These are phyloP conservation scores for Domatiomyces catenatus DNA, from an alignment of 2,329 filamentous ascomycete genomes.

Conservation along the genomic window DNA sequence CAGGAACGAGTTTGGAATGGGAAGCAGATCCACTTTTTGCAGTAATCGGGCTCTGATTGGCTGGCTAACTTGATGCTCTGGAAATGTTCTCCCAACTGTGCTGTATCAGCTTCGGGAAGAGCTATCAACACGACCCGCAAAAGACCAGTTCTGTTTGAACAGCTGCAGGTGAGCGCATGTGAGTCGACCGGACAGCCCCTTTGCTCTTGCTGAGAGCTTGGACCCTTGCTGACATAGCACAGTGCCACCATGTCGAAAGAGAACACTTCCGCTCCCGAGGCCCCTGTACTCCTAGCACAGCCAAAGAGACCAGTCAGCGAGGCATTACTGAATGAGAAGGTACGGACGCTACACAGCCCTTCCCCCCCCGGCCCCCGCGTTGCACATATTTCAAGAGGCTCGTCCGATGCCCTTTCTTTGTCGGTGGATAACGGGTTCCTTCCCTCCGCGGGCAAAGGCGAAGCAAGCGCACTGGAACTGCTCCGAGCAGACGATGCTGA, in stretches of 20 bases:
- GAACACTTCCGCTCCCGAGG: conserved; percentile 31
- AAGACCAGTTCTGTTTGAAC: background rate
- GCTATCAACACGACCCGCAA: background rate
- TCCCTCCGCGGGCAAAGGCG: background rate
- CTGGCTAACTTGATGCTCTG: background rate
- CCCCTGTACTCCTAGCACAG: conserved; percentile 53
- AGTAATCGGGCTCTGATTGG: background rate
- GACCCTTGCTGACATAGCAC: background rate
- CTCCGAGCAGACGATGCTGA: conserved; percentile 6
- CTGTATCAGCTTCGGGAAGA: background rate
- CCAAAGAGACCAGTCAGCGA: conserved; percentile 76
- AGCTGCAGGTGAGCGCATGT: background rate
- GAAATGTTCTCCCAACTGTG: background rate
- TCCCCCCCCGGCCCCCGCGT: background rate
- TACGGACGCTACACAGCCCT: conserved; percentile 29
- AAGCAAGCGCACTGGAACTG: background rate
- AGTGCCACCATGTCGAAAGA: conserved; percentile 40
- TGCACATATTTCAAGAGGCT: background rate
- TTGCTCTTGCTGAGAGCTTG: background rate
- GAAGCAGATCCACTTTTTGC: background rate
- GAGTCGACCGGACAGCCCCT: conserved; percentile 5
- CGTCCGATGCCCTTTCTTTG: background rate
- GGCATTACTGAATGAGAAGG: conserved; percentile 97
- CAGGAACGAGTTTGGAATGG: background rate
- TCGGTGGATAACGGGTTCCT: background rate